phyloP scores from a whole-genome alignment of 1,284 basidiomycete species.

The Rhodotorula sp. region DNA sequence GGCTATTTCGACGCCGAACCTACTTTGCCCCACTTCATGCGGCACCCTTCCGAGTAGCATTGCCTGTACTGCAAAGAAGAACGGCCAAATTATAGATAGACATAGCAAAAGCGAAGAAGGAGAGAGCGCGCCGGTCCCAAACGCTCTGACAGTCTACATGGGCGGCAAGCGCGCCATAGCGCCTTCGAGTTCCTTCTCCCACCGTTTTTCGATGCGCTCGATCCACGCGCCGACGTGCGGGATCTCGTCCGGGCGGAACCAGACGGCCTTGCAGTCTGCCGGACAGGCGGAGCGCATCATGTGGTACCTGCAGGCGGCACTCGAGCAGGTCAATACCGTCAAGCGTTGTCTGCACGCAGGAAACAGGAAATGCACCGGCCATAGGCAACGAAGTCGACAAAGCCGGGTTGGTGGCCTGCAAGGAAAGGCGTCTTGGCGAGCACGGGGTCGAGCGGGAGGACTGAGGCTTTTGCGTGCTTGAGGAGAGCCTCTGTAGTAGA shows the following conservation, averaged over 20 bases:
- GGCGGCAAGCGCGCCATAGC: background rate
- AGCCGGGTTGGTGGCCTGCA: constrained; percentile 17
- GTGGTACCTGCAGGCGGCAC: constrained; percentile 5
- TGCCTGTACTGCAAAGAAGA: too few species aligned
- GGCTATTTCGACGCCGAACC: too few species aligned
- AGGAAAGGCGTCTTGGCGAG: constrained; percentile 15
- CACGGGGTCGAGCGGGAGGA: constrained; percentile 18
- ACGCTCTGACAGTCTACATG: background rate
- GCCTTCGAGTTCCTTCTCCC: background rate
- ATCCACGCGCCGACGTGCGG: constrained; percentile 19
- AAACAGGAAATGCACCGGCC: background rate
- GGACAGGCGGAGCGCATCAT: constrained; percentile 31
- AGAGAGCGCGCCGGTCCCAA: too few species aligned
- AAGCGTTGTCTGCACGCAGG: too few species aligned
- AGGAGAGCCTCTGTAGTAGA: background rate
- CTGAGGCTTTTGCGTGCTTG: constrained; percentile 2
- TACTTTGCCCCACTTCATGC: too few species aligned
- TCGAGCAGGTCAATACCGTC: too few species aligned
- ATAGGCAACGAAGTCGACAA: constrained; percentile 28
- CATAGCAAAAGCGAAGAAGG: too few species aligned
- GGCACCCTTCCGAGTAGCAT: too few species aligned
- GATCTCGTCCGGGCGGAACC: background rate
- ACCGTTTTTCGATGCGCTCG: constrained; percentile 10
- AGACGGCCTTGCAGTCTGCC: constrained; percentile 13
- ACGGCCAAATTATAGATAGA: too few species aligned